Conservation (phyloP, 2,329 filamentous ascomycete species). For the Sporothrix brasiliensis region DNA sequence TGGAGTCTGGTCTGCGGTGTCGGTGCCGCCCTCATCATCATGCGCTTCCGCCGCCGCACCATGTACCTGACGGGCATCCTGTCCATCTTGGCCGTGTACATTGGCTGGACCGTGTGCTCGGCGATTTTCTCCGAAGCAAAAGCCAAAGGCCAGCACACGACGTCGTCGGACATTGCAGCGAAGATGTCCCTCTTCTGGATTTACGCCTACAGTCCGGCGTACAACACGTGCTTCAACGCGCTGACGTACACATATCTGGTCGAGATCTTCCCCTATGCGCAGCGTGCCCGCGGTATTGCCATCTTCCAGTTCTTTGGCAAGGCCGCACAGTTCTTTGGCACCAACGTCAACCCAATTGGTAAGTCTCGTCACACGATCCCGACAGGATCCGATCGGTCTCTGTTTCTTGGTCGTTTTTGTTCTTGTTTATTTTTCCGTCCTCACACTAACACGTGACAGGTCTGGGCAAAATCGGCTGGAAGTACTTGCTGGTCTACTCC, state of each 20-base stretch:
- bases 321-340: constrained; percentile 21
- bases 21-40: constrained; percentile 49
- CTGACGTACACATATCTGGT: constrained; percentile 58
- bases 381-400: too few species aligned
- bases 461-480: constrained; percentile 12
- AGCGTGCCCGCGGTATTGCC: constrained; percentile 42
- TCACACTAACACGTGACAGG: neutral
- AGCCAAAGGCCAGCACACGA: neutral
- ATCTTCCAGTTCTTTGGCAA: constrained; percentile 40
- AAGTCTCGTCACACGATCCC: neutral
- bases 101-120: constrained; percentile 49
- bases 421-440: neutral
- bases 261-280: constrained; percentile 42
- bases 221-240: constrained; percentile 69
- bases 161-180: constrained; percentile 41
- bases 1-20: constrained; percentile 53
- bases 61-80: constrained; percentile 58
- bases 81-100: constrained; percentile 56
- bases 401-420: neutral
- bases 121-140: constrained; percentile 42
- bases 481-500: constrained; percentile 41
- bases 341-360: constrained; percentile 42
- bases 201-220: constrained; percentile 61
- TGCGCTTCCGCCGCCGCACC: constrained; percentile 50
- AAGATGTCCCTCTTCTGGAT: constrained; percentile 53